Evolutionary conservation across 2,329 filamentous ascomycete species (phyloP).

Genomic region (Aspergillus fumigatus): DNA sequence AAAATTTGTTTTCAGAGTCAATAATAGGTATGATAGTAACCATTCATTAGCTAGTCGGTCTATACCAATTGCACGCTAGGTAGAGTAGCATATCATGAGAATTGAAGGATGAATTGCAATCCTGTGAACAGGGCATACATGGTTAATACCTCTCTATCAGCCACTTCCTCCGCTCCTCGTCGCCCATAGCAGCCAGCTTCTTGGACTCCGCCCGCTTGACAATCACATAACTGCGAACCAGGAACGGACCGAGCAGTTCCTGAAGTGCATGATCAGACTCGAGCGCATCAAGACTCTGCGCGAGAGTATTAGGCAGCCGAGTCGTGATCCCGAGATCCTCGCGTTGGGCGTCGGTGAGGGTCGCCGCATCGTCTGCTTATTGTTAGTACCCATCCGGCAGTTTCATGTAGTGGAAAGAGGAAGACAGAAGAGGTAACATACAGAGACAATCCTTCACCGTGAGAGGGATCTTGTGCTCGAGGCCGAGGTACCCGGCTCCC

Average conservation of each 20-base stretch:
- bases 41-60: background rate
- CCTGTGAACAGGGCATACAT: slow-evolving; percentile 3
- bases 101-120: background rate
- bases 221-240: slow-evolving; percentile 24
- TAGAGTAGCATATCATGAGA: background rate
- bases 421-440: slow-evolving; percentile 14
- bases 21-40: background rate
- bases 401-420: background rate
- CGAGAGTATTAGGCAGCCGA: slow-evolving; percentile 31
- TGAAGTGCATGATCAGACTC: slow-evolving; percentile 25
- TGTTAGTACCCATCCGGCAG: background rate
- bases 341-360: slow-evolving; percentile 26
- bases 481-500: slow-evolving; percentile 54
- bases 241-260: slow-evolving; percentile 23
- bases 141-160: slow-evolving; percentile 40
- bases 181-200: slow-evolving; percentile 28
- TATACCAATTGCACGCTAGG: background rate
- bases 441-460: slow-evolving; percentile 30
- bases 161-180: slow-evolving; percentile 31
- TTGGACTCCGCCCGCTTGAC: slow-evolving; percentile 33
- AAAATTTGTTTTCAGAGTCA: background rate
- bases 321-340: slow-evolving; percentile 33
- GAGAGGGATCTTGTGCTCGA: slow-evolving; percentile 32
- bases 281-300: slow-evolving; percentile 31
- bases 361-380: slow-evolving; percentile 29